These are phyloP conservation scores for Kwoniella dendrophila DNA, from an alignment of 768 basidiomycete species.

Conservation along the genomic window DNA sequence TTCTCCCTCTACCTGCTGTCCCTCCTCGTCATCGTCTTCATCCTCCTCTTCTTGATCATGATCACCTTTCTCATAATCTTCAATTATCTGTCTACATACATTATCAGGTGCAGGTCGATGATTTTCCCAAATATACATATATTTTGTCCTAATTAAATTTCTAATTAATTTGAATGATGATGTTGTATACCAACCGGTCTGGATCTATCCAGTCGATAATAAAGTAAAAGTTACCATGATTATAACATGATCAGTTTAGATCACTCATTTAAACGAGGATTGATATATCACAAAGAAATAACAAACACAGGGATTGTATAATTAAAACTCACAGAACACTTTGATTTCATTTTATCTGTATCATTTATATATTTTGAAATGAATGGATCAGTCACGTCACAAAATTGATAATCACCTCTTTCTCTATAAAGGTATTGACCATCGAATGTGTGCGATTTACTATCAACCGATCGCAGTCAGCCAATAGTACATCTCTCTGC, in stretches of 20 bases:
- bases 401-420: slow-evolving; percentile 89
- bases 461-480: slow-evolving; percentile 24
- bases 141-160: slow-evolving; percentile 79
- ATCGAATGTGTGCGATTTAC: slow-evolving; percentile 82
- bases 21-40: not conserved
- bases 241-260: not conserved
- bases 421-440: slow-evolving; percentile 77
- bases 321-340: slow-evolving; percentile 76
- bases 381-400: slow-evolving; percentile 87
- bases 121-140: slow-evolving; percentile 64
- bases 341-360: slow-evolving; percentile 68
- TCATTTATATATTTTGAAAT: slow-evolving; percentile 78
- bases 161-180: slow-evolving; percentile 81
- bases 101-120: slow-evolving; percentile 57
- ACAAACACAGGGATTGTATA: too few relatives aligned
- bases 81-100: slow-evolving; percentile 40
- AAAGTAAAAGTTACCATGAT: slow-evolving; percentile 21
- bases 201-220: not conserved
- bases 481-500: too few relatives aligned
- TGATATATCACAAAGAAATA: too few relatives aligned
- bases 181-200: slow-evolving; percentile 81
- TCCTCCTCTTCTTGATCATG: not conserved
- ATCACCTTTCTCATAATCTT: slow-evolving; percentile 28
- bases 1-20: slow-evolving; percentile 4
- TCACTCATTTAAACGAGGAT: too few relatives aligned